A percentile compares a stretch with the other conserved stretches of the same genome.
phyloP scores from a whole-genome alignment of 495 filamentous ascomycete genomes.

The Hypoxylon lenormandii region DNA sequence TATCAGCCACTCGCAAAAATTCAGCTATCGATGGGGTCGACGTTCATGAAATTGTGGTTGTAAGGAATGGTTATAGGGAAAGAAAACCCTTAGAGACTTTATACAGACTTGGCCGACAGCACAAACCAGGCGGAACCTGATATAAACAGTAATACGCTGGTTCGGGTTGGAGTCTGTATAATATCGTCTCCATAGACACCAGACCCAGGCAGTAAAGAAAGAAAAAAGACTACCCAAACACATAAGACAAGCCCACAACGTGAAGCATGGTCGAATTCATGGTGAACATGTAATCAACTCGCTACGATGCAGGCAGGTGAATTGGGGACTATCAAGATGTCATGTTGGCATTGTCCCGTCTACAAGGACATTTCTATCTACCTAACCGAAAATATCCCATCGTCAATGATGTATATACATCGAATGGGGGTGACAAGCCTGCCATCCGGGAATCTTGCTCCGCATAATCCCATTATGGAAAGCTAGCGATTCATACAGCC shows the following conservation, averaged over 20 bases:
- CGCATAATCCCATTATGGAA: conserved; percentile 15
- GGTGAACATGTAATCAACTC: no score
- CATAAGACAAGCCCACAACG: conserved; percentile 5
- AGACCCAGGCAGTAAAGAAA: background rate
- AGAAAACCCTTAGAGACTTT: conserved; percentile 1
- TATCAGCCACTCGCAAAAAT: background rate
- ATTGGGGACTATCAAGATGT: no score
- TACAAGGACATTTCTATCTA: background rate
- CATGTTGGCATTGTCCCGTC: background rate
- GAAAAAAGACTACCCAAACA: conserved; percentile 21
- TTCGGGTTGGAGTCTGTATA: conserved; percentile 17
- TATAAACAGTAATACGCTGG: conserved; percentile 1
- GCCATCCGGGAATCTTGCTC: conserved; percentile 8
- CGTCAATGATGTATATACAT: conserved; percentile 10
- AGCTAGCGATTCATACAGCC: no score
- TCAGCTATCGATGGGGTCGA: background rate
- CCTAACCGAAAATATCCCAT: background rate
- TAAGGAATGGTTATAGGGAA: conserved; percentile 17
- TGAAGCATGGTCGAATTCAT: conserved; percentile 4
- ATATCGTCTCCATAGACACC: conserved; percentile 11
- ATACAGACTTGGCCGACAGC: background rate
- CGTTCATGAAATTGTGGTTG: conserved; percentile 9
- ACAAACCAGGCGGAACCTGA: background rate
- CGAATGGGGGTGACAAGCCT: conserved; percentile 2
- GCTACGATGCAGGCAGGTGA: no score